Conservation (phyloP, 192 early-diverging fungal species). For the Chytriomyces sp. region DNA sequence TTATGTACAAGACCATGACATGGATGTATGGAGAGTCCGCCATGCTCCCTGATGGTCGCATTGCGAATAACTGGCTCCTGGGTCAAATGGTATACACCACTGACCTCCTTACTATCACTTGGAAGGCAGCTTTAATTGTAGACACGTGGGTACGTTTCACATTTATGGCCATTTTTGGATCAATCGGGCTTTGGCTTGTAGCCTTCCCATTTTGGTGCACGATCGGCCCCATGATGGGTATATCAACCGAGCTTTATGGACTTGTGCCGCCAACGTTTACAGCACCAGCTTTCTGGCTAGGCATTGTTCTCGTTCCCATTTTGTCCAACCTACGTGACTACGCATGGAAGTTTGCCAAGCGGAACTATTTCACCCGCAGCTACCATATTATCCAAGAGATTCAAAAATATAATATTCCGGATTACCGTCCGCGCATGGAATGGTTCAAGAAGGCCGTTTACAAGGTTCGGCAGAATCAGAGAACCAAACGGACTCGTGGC, state of each 20-base stretch:
- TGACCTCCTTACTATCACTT: conserved; percentile 83
- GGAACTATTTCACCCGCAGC: conserved; percentile 76
- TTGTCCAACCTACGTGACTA: conserved; percentile 87
- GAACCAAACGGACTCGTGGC: conserved; percentile 89
- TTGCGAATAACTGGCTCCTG: conserved; percentile 88
- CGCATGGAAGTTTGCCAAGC: conserved; percentile 87
- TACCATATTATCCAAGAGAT: conserved; percentile 99
- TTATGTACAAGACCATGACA: conserved; percentile 74
- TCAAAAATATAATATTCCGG: conserved; percentile 98
- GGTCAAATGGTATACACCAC: conserved; percentile 88
- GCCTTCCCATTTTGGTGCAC: conserved; percentile 82
- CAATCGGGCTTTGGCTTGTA: conserved; percentile 85
- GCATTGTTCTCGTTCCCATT: conserved; percentile 82
- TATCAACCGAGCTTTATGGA: conserved; percentile 54
- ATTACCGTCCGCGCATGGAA: conserved; percentile 97
- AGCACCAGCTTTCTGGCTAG: conserved; percentile 77
- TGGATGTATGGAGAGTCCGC: conserved; percentile 69
- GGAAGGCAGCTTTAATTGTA: conserved; percentile 88
- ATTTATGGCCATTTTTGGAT: conserved; percentile 85
- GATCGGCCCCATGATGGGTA: conserved; percentile 64
- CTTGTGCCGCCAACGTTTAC: conserved; percentile 43
- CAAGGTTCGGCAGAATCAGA: conserved; percentile 87
- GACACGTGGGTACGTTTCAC: conserved; percentile 97
- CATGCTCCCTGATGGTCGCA: conserved; percentile 68
- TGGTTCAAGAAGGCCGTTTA: conserved; percentile 98